phyloP scores from a whole-genome alignment of 2,329 filamentous ascomycete species.

The Dactylellina drechsleri region DNA sequence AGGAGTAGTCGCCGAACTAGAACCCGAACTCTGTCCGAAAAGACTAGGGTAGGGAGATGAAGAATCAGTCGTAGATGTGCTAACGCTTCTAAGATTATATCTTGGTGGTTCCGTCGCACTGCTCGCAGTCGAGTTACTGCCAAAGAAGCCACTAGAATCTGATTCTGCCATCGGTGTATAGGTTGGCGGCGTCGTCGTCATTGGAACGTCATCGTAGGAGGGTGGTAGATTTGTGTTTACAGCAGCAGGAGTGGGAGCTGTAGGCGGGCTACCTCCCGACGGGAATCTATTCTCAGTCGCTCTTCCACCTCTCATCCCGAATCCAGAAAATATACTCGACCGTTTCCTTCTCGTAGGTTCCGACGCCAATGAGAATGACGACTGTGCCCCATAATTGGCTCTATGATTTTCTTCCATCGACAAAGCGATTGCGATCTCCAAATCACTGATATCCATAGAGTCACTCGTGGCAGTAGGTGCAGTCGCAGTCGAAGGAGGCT shows the following conservation, averaged over 20 bases:
- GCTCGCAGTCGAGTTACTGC: slow-evolving; percentile 13
- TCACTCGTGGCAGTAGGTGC: not conserved
- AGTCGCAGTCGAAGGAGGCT: not conserved
- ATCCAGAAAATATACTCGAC: slow-evolving; percentile 38
- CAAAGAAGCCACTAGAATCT: slow-evolving; percentile 21
- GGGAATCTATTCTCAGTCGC: slow-evolving; percentile 17
- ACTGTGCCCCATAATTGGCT: not conserved
- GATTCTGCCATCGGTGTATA: slow-evolving; percentile 38
- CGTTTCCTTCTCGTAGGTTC: slow-evolving; percentile 5
- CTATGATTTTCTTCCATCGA: slow-evolving; percentile 38
- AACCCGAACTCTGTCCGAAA: too few species aligned
- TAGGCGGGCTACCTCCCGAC: slow-evolving; percentile 20
- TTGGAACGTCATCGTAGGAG: slow-evolving; percentile 42
- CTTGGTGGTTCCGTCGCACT: slow-evolving; percentile 31
- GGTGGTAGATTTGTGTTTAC: slow-evolving; percentile 7
- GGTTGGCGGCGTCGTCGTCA: slow-evolving; percentile 33
- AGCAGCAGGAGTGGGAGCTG: not conserved
- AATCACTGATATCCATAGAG: slow-evolving; percentile 20
- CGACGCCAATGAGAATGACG: not conserved
- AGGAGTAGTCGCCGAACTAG: not conserved
- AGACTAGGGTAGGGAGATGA: not conserved
- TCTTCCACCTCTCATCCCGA: slow-evolving; percentile 5
- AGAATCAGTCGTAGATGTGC: too few species aligned
- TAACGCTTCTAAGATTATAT: slow-evolving; percentile 17
- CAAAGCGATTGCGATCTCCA: slow-evolving; percentile 50